Percentiles rank a stretch among this genome's conserved stretches.
Conservation (phyloP, 2,329 filamentous ascomycete species). For the Pyricularia grisea region DNA sequence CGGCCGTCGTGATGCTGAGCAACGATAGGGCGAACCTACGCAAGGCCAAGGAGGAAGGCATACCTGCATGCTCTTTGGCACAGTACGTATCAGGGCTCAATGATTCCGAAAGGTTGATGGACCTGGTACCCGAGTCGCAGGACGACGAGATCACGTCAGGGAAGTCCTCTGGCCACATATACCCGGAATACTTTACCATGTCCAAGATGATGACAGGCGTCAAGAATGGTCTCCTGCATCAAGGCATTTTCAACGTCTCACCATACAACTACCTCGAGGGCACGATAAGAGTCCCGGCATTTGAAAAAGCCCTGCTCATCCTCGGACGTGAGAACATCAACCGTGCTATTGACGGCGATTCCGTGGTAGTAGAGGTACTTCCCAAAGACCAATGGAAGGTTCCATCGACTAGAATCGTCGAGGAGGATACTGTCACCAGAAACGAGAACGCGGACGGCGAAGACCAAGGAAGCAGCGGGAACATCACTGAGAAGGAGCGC, state of each 20-base stretch:
- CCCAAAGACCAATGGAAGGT: constrained; percentile 96
- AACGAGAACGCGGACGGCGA: constrained; percentile 84
- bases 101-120: constrained; percentile 74
- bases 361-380: constrained; percentile 86
- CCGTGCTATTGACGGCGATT: constrained; percentile 80
- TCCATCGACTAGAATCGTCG: constrained; percentile 89
- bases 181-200: constrained; percentile 79
- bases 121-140: constrained; percentile 82
- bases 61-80: constrained; percentile 58
- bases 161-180: constrained; percentile 61
- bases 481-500: constrained; percentile 77
- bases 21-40: constrained; percentile 82
- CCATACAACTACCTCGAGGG: constrained; percentile 97
- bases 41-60: constrained; percentile 67
- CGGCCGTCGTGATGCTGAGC: constrained; percentile 83
- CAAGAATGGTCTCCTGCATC: constrained; percentile 80
- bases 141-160: constrained; percentile 56
- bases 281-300: constrained; percentile 80
- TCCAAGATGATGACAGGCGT: constrained; percentile 93
- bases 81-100: constrained; percentile 81
- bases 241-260: constrained; percentile 92
- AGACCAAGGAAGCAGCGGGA: constrained; percentile 63
- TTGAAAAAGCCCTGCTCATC: constrained; percentile 79
- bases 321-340: constrained; percentile 95
- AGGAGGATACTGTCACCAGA: constrained; percentile 84